Base-by-base conservation (phyloP, 2,329 filamentous ascomycete species). In the Metarhizium rileyi region DNA sequence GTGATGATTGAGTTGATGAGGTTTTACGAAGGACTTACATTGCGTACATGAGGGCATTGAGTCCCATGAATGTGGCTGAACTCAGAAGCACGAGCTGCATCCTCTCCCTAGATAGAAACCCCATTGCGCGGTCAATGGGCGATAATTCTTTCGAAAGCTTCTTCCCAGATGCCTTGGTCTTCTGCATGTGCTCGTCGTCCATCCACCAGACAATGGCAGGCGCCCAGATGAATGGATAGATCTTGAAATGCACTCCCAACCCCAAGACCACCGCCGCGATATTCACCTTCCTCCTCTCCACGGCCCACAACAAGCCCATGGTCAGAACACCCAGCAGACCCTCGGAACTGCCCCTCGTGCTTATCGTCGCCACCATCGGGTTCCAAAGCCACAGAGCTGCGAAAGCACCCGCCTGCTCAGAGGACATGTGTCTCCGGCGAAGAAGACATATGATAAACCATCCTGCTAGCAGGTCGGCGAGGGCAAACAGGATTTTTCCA, bases 351-450 rank as follows among this genome's bases (percentile, higher is more conserved):
- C 93, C 93, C 45, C 93, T 76, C 12, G 93, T 97, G 67, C 89
- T 95, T 61, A 98, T 98, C 35, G 90, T 89, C 0, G 93, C 93
- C 9, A 97, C 93, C 90, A 98, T 97, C 0, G 93, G 93, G 61
- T 98, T 98, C 62, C 96, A 76, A 53, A 97, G 71, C 93, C 93
- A 98, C 36, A 96, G 85, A 56, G 84, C 82, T 1, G 90, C 86
- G 60, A 87, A 96, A 53, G 78, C 81, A 53, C 90, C 72, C 1
- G 89, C 88, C 1, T 73, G 66, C 20, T 71, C 68, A 7, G 64
- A 60, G 2, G 67, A 58, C 71, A 84, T 77, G 35, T 70, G 66
- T 36, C 62, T 56, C 56, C 68, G 66, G 33, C 67, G 64, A 8
- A 67, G 61, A 57, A 68, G 52, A 1, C 60, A 56, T 46, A 66